Percentiles rank a stretch among this genome's conserved stretches.
Evolutionary conservation across 2,329 filamentous ascomycete genomes (phyloP).

Genomic region (Diaporthe citrichinensis): DNA sequence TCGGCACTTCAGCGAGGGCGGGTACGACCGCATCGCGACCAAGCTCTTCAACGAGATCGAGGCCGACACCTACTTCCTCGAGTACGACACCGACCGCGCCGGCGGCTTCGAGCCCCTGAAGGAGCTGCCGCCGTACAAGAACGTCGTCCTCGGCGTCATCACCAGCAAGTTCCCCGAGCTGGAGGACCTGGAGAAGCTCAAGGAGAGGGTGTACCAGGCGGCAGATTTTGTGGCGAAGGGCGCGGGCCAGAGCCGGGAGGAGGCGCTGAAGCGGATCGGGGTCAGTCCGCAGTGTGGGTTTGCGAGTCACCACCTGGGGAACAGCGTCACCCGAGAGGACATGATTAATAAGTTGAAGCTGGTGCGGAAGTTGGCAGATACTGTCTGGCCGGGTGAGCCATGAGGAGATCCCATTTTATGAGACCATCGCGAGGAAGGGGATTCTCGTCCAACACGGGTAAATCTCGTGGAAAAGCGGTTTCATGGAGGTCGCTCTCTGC

Average conservation of each 20-base stretch:
- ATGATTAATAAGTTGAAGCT: slow-evolving; percentile 81
- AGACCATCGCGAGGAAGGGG: neutral
- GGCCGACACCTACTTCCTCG: slow-evolving; percentile 66
- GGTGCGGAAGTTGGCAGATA: slow-evolving; percentile 75
- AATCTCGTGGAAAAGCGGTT: neutral
- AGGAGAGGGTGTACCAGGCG: slow-evolving; percentile 67
- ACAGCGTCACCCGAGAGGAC: slow-evolving; percentile 75
- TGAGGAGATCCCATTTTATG: slow-evolving; percentile 31
- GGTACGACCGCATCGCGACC: slow-evolving; percentile 73
- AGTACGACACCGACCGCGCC: slow-evolving; percentile 68
- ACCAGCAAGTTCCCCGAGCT: slow-evolving; percentile 72
- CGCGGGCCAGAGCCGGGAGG: slow-evolving; percentile 70
- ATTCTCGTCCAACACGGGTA: neutral
- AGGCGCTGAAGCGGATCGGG: slow-evolving; percentile 75
- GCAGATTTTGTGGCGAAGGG: slow-evolving; percentile 78
- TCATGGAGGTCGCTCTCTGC: neutral
- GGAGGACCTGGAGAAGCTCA: slow-evolving; percentile 69
- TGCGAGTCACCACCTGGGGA: slow-evolving; percentile 78
- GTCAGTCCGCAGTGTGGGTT: slow-evolving; percentile 80
- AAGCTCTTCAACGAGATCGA: slow-evolving; percentile 70
- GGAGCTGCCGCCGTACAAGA: slow-evolving; percentile 71
- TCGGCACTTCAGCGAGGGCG: slow-evolving; percentile 74
- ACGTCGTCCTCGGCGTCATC: slow-evolving; percentile 73
- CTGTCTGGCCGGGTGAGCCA: slow-evolving; percentile 67
- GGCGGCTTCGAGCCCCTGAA: slow-evolving; percentile 74